Evolutionary conservation across 305 asterid genomes (phyloP), one percentile per base, ranked within the genome.

Genomic region (Euphrasia arctica): DNA sequence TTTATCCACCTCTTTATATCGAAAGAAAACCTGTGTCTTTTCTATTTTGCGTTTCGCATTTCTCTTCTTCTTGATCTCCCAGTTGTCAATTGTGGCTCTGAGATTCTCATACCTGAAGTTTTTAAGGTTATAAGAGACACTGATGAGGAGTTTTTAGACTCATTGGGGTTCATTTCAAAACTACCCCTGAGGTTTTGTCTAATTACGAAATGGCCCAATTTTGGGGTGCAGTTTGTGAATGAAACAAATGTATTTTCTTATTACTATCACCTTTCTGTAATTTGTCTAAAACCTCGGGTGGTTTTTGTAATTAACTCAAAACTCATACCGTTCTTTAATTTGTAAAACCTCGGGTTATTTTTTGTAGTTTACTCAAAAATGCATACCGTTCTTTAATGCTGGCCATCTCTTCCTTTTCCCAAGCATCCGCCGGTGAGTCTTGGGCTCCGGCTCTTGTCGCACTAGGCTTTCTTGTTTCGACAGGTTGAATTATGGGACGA

Each of bases 31-130:
- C 97, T 92, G 90, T 28, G 15, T 79, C 67, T 54, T 75, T 64
- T 82, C 81, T 25, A 82, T 36, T 67, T 76, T 54, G 54, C 71
- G 77, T 50, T 77, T 89, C 6, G 87, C 87, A 67, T 81, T 85
- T 27, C 56, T 75, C 74, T 79, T 87, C 89, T 82, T 85, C 77
- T 82, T 82, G 18, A 50, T 71, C 79, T 85, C 96, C 98, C 97
- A 92, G 31, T 76, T 71, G 56, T 69, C 83, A 56, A 87, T 78
- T 11, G 74, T 83, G 71, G 63, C 63, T 67, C 15, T 75, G 70
- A 75, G 74, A 85, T 82, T 87, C 73, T 81, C 88, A 65, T 82
- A 83, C 88, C 98, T 92, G 88, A 70, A 80, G 67, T 27, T 45
- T 47, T 36, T 47, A 22, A 9, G 47, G 42, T 63, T 61, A 63